These are phyloP conservation scores for Meredithiella fracta DNA, from an alignment of 2,329 filamentous ascomycete genomes.

Conservation along the genomic window DNA sequence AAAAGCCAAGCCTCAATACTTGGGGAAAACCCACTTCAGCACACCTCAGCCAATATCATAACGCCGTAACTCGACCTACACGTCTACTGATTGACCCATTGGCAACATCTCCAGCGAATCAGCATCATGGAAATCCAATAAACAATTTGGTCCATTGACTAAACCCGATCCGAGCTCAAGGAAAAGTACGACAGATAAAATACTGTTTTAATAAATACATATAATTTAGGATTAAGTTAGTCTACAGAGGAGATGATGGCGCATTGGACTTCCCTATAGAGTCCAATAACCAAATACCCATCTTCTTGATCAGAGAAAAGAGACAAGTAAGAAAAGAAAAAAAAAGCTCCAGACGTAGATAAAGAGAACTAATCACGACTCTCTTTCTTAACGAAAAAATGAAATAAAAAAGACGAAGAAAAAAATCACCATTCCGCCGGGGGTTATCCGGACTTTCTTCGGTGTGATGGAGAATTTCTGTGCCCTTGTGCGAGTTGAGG, in stretches of 20 bases:
- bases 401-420: not conserved
- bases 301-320: too few relatives aligned
- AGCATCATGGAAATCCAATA: not conserved
- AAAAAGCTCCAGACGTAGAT: too few relatives aligned
- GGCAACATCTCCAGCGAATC: not conserved
- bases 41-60: not conserved
- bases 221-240: not conserved
- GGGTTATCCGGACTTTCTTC: not conserved
- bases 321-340: too few relatives aligned
- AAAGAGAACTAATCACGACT: too few relatives aligned
- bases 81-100: not conserved
- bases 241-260: not conserved
- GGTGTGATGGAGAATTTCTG: not conserved
- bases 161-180: too few relatives aligned
- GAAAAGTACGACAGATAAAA: too few relatives aligned
- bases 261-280: not conserved
- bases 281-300: not conserved
- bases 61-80: not conserved
- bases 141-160: not conserved
- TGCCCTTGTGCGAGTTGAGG: not conserved
- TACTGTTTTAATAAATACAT: not conserved
- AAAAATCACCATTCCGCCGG: conserved; percentile 2
- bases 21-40: not conserved
- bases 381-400: too few relatives aligned
- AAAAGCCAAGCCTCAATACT: not conserved